Base-by-base conservation (phyloP, 2,329 filamentous ascomycete genomes). In the Byssoonygena ceratinophila region DNA sequence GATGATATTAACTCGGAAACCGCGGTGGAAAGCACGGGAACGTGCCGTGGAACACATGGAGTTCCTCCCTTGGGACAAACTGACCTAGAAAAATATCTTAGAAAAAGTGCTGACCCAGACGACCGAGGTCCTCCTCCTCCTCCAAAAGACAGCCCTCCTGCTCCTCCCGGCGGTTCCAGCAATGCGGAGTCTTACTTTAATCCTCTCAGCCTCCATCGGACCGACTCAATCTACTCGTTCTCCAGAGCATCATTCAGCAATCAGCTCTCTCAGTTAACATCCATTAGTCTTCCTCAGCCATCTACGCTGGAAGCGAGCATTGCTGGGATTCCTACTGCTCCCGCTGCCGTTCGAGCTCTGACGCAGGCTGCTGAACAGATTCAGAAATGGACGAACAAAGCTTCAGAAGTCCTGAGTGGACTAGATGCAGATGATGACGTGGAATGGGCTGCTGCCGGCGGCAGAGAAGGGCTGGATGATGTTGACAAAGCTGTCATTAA, bases 341-440 rank as follows among this genome's bases (percentile, higher is more conserved):
- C 86, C 54, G 80, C 83, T n/a, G 92, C 91, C 23, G 82, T 88
- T 8, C 85, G 81, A 55, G 88, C 89, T 0, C 76, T 97, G 51
- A 84, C 87, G 58, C 85, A 87, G 59, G 88, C 91, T 9, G 88
- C 90, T 3, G 87, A 94, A 56, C 90, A 97, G 68, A 97, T 98
- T 59, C 80, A 85, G 57, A 84, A 85, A 62, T 98, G 92, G 92
- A 95, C 96, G 64, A 79, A 80, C 58, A 96, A 96, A 67, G 91
- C 91, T 0, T 84, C 84, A 0, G 88, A 94, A 61, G 90, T 97
- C 29, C 82, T 98, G 50, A 80, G 80, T 51, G 90, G 90, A 4
- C 74, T 98, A 39, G 89, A 97, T 66, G 89, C 90, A 50, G 91
- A 97, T 57, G 92, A 97, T 66, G 92, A 98, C 64, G 89, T 97